Evolutionary conservation across 768 basidiomycete species (phyloP).

Genomic region (Boletus insuetus): DNA sequence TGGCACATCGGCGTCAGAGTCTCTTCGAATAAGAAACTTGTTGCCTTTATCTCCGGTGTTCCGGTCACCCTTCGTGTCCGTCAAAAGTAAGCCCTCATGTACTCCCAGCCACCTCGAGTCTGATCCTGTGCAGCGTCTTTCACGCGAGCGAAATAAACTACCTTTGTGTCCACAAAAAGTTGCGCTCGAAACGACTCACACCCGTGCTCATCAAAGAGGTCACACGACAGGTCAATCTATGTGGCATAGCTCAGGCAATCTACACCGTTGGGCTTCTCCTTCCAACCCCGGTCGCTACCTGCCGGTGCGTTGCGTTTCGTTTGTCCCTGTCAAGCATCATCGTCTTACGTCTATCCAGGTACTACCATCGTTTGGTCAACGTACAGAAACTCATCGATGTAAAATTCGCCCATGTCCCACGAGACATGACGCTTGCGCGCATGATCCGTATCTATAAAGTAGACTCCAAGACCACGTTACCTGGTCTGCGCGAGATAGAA

Average conservation of each 20-base stretch:
- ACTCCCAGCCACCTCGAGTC: not conserved
- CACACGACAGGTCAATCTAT: conserved; percentile 86
- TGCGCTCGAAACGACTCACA: conserved; percentile 90
- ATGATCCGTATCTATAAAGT: conserved; percentile 79
- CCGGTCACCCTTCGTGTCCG: conserved; percentile 86
- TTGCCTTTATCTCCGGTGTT: conserved; percentile 95
- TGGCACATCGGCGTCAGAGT: conserved; percentile 98
- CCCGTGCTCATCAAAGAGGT: conserved; percentile 98
- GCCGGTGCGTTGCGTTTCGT: conserved; percentile 58
- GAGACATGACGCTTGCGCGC: conserved; percentile 86
- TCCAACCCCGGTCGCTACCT: conserved; percentile 89
- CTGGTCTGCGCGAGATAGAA: conserved; percentile 86
- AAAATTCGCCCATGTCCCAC: conserved; percentile 84
- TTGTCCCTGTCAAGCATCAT: not conserved
- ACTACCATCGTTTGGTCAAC: conserved; percentile 90
- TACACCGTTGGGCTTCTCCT: conserved; percentile 94
- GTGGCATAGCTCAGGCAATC: conserved; percentile 93
- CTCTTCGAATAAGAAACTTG: conserved; percentile 84
- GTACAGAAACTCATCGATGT: conserved; percentile 89
- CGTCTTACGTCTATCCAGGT: conserved; percentile 44
- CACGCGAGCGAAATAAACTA: conserved; percentile 91
- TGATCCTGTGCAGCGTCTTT: conserved; percentile 50
- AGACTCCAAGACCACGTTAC: conserved; percentile 45
- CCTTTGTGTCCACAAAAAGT: conserved; percentile 95
- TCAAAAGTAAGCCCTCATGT: conserved; percentile 54